Percentiles rank a stretch among this genome's conserved stretches.
Conservation (phyloP, 257 asterid genomes). For the Fraxinus pennsylvanica region DNA sequence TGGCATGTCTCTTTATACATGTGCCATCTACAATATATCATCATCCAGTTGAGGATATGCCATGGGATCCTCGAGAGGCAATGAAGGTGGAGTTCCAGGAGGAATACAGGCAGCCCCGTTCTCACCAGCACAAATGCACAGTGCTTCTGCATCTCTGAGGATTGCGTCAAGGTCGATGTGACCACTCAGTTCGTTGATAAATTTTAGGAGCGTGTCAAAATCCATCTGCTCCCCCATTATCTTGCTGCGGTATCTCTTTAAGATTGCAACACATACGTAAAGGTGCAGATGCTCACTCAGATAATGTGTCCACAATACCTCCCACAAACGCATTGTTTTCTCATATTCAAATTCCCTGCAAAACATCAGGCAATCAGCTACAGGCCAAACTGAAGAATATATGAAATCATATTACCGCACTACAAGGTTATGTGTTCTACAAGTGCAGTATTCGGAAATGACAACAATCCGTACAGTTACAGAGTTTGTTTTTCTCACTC, state of each 20-base stretch:
- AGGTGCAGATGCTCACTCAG: slow-evolving; percentile 90
- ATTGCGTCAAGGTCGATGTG: slow-evolving; percentile 75
- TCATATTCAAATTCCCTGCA: slow-evolving; percentile 94
- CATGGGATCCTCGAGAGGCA: slow-evolving; percentile 70
- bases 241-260: slow-evolving; percentile 70
- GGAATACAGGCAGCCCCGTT: slow-evolving; percentile 87
- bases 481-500: neutral
- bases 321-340: slow-evolving; percentile 82
- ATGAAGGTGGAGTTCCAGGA: slow-evolving; percentile 97
- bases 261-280: slow-evolving; percentile 78
- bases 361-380: neutral
- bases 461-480: neutral
- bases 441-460: neutral
- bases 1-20: neutral
- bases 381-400: neutral
- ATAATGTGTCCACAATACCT: slow-evolving; percentile 89
- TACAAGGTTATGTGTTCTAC: neutral
- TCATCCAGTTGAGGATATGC: slow-evolving; percentile 73
- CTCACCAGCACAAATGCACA: slow-evolving; percentile 92
- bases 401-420: neutral
- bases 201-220: slow-evolving; percentile 89
- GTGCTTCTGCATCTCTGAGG: slow-evolving; percentile 93
- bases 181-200: slow-evolving; percentile 89
- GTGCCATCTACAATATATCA: slow-evolving; percentile 50
- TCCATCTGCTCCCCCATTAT: slow-evolving; percentile 92